phyloP scores from a whole-genome alignment of 139 green algal species.

The Coelastrella sp. region DNA sequence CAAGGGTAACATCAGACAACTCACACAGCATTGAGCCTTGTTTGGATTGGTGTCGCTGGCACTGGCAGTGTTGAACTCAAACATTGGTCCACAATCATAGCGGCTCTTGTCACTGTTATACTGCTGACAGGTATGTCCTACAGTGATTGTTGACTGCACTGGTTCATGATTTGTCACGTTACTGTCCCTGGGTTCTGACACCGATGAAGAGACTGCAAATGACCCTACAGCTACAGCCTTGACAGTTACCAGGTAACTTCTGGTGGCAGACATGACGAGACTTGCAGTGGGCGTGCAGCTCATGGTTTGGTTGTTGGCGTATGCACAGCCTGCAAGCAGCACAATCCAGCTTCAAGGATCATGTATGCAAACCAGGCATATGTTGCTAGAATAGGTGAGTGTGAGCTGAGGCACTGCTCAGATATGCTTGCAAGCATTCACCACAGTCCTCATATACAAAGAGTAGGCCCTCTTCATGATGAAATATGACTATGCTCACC shows the following conservation, averaged over 20 bases:
- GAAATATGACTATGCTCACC: no score
- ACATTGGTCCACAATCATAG: not conserved
- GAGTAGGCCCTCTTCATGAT: no score
- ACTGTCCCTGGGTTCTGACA: not conserved
- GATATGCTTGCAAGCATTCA: no score
- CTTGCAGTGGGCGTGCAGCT: not conserved
- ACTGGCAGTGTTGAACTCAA: not conserved
- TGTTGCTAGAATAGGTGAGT: no score
- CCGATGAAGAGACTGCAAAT: not conserved
- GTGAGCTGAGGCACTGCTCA: no score
- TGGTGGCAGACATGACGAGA: not conserved
- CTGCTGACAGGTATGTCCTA: not conserved
- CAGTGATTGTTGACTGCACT: not conserved
- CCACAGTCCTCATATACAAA: no score
- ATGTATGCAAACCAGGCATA: no score
- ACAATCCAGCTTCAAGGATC: no score
- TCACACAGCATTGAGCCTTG: conserved; percentile 6
- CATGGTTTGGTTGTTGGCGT: not conserved
- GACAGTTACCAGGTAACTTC: not conserved
- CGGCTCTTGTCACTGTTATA: not conserved
- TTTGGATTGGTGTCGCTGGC: not conserved
- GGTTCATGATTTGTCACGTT: not conserved
- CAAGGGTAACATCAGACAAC: no score
- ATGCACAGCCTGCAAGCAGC: not conserved
- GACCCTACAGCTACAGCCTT: not conserved